Conservation (phyloP, 257 asterid genomes). For the Ocimum tenuiflorum region DNA sequence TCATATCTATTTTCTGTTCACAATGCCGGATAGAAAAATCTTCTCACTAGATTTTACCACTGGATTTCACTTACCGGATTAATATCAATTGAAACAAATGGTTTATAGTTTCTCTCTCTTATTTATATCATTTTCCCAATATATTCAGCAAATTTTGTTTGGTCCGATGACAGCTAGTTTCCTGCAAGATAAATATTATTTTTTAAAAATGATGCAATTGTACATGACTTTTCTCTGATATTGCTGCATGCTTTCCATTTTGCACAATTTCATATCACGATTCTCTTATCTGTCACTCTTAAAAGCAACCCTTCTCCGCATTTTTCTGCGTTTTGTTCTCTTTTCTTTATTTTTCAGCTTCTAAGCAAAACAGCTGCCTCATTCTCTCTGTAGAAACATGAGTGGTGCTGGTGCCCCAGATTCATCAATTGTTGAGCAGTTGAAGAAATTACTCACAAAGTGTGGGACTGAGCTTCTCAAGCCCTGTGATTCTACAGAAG, state of each 20-base stretch:
- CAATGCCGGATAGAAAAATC: background rate
- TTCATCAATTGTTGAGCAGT: background rate
- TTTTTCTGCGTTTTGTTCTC: background rate
- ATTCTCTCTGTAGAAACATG: background rate
- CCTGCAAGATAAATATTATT: slow-evolving; percentile 1
- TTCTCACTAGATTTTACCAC: background rate
- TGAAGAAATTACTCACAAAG: background rate
- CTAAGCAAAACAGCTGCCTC: slow-evolving; percentile 4
- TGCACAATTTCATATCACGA: slow-evolving; percentile 7
- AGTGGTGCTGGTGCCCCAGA: background rate
- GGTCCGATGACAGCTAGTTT: slow-evolving; percentile 8
- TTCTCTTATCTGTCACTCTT: background rate
- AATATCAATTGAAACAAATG: background rate
- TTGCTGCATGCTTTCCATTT: slow-evolving; percentile 8
- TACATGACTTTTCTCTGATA: background rate
- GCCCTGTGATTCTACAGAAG: slow-evolving; percentile 11
- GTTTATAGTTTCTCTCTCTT: slow-evolving; percentile 2
- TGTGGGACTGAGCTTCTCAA: slow-evolving; percentile 1
- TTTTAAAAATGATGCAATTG: background rate
- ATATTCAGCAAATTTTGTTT: slow-evolving; percentile 7
- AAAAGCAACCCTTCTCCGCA: background rate
- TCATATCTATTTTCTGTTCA: background rate
- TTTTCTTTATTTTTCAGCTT: background rate
- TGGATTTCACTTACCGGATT: slow-evolving; percentile 8
- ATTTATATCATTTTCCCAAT: slow-evolving; percentile 12